These are phyloP conservation scores for Adansonia grandidieri DNA, from an alignment of 441 rosid genomes.

Conservation along the genomic window DNA sequence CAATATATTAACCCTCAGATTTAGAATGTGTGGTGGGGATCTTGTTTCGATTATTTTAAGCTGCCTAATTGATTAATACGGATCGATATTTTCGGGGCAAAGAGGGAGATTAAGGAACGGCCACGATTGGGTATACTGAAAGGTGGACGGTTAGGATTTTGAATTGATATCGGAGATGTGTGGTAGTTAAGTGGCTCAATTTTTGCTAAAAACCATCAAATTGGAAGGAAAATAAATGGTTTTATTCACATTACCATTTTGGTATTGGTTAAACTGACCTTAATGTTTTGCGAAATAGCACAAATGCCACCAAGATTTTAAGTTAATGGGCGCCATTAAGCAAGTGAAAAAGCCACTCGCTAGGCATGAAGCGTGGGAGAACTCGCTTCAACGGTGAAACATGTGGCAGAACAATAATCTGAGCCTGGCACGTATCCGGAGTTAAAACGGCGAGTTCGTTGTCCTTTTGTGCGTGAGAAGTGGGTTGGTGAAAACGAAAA, in stretches of 20 bases:
- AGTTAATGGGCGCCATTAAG: conserved; percentile 33
- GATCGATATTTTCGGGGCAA: conserved; percentile 28
- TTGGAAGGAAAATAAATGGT: conserved; percentile 5
- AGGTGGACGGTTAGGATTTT: conserved; percentile 40
- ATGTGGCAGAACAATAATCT: conserved; percentile 16
- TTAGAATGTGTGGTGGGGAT: conserved; percentile 30
- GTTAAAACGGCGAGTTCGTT: conserved; percentile 1
- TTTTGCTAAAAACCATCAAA: conserved; percentile 21
- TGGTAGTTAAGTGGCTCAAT: conserved; percentile 29
- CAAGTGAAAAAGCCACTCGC: neutral
- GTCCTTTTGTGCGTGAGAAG: neutral
- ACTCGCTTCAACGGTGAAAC: neutral
- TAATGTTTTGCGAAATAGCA: conserved; percentile 3
- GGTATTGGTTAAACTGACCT: conserved; percentile 10
- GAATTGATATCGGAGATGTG: conserved; percentile 23
- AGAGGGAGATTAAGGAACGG: conserved; percentile 29
- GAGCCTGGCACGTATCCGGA: neutral
- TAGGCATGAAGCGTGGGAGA: fast-evolving
- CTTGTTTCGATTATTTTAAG: conserved; percentile 3
- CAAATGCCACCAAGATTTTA: conserved; percentile 28
- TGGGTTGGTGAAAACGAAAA: neutral
- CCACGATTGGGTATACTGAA: conserved; percentile 1
- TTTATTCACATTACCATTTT: conserved; percentile 24
- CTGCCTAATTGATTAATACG: conserved; percentile 11
- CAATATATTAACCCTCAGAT: conserved; percentile 22